Evolutionary conservation across 305 asterid genomes (phyloP).

Genomic region (Fraxinus albicans): DNA sequence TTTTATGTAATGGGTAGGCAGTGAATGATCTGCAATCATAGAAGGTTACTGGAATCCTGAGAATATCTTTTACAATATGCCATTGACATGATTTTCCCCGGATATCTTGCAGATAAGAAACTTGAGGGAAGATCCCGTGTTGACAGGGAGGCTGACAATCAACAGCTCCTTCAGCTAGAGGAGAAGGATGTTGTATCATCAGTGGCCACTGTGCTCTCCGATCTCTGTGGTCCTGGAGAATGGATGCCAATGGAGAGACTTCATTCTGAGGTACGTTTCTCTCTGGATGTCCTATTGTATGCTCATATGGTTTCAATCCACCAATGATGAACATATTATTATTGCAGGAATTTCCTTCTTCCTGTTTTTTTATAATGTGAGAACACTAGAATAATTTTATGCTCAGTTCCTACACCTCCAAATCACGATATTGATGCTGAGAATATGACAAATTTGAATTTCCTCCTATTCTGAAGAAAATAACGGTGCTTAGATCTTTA

Average conservation of each 20-base stretch:
- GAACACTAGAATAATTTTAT: neutral
- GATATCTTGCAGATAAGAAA: constrained; percentile 62
- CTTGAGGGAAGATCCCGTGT: constrained; percentile 66
- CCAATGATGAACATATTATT: neutral
- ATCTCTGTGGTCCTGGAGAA: constrained; percentile 94
- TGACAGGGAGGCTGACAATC: constrained; percentile 84
- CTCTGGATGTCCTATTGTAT: neutral
- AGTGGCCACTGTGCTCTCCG: constrained; percentile 88
- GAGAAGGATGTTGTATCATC: constrained; percentile 94
- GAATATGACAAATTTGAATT: neutral
- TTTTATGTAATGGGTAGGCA: neutral
- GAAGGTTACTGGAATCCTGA: neutral
- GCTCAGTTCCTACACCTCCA: neutral
- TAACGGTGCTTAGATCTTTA: neutral
- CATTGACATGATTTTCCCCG: neutral
- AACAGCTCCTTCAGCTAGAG: constrained; percentile 78
- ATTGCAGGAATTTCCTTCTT: neutral
- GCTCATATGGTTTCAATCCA: neutral
- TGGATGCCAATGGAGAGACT: constrained; percentile 99
- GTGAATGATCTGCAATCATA: neutral
- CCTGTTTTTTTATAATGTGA: neutral
- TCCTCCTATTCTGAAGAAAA: neutral
- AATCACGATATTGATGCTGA: neutral
- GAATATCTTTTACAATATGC: neutral
- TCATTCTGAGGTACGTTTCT: constrained; percentile 64